phyloP scores from a whole-genome alignment of 805 yeast genomes.

The Starmerella geochares region DNA sequence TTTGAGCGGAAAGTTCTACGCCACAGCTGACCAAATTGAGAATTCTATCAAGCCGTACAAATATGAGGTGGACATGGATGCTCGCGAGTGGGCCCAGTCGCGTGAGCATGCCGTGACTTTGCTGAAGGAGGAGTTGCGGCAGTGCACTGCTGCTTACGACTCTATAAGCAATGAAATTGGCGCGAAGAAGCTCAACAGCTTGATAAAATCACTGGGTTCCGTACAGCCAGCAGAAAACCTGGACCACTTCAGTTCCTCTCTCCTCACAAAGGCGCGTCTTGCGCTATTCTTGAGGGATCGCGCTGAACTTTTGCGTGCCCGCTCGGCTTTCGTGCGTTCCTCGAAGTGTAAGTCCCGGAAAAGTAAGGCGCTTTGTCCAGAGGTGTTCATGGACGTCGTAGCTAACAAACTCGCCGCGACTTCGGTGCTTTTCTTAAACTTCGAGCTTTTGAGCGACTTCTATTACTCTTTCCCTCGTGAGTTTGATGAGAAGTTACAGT shows the following conservation, averaged over 20 bases:
- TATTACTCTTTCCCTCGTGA: conserved; percentile 94
- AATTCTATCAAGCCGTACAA: conserved; percentile 96
- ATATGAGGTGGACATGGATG: conserved; percentile 93
- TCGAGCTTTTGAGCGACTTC: conserved; percentile 86
- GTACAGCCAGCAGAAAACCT: conserved; percentile 35
- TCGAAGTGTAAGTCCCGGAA: conserved; percentile 67
- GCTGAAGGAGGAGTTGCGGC: conserved; percentile 73
- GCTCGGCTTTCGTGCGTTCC: conserved; percentile 66
- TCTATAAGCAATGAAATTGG: conserved; percentile 64
- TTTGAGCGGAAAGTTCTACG: conserved; percentile 63
- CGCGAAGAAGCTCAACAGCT: conserved; percentile 70
- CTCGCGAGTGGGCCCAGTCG: conserved; percentile 80
- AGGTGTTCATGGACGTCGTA: conserved; percentile 82
- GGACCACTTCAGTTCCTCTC: conserved; percentile 51
- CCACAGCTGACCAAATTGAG: conserved; percentile 97
- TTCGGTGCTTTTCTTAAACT: conserved; percentile 84
- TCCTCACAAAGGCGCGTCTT: conserved; percentile 69
- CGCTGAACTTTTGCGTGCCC: conserved; percentile 53
- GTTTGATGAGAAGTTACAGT: conserved; percentile 63
- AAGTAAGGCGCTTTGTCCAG: conserved; percentile 87
- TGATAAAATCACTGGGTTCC: conserved; percentile 52
- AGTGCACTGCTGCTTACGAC: conserved; percentile 58
- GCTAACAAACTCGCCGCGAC: conserved; percentile 86
- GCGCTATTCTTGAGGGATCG: conserved; percentile 74
- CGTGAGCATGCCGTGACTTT: conserved; percentile 66